Evolutionary conservation across 352 stramenopile genomes (phyloP).

Genomic region (Phytopythium litorale): DNA sequence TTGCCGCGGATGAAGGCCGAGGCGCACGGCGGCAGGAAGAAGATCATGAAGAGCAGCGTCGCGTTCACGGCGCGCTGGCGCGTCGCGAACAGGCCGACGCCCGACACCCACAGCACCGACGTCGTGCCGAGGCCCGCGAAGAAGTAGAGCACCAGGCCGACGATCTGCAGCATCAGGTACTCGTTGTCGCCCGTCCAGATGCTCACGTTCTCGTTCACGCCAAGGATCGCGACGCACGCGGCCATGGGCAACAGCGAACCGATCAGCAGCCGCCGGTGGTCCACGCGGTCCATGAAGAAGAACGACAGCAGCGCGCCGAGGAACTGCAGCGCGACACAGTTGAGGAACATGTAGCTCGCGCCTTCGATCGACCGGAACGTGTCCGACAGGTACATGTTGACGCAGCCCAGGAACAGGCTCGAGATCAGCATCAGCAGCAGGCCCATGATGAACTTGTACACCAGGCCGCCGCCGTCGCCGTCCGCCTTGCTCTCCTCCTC

Average conservation of each 20-base stretch:
- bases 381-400: conserved; percentile 77
- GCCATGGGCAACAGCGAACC: conserved; percentile 62
- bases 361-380: conserved; percentile 54
- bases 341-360: conserved; percentile 77
- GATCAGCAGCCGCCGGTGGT: conserved; percentile 72
- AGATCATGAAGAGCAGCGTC: conserved; percentile 71
- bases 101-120: conserved; percentile 71
- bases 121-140: conserved; percentile 72
- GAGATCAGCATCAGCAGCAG: conserved; percentile 71
- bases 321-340: conserved; percentile 66
- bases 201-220: conserved; percentile 43
- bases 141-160: conserved; percentile 70
- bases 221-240: conserved; percentile 42
- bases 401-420: conserved; percentile 48
- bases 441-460: conserved; percentile 67
- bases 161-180: conserved; percentile 70
- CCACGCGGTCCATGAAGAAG: conserved; percentile 82
- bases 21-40: conserved; percentile 58
- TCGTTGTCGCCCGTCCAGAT: conserved; percentile 49
- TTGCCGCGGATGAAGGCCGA: conserved; percentile 39
- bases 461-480: conserved; percentile 21
- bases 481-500: conserved; percentile 55
- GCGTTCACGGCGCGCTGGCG: conserved; percentile 55
- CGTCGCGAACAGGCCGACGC: conserved; percentile 68
- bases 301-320: conserved; percentile 75